Conservation (phyloP, 345 rosid genomes). For the Draba incana region DNA sequence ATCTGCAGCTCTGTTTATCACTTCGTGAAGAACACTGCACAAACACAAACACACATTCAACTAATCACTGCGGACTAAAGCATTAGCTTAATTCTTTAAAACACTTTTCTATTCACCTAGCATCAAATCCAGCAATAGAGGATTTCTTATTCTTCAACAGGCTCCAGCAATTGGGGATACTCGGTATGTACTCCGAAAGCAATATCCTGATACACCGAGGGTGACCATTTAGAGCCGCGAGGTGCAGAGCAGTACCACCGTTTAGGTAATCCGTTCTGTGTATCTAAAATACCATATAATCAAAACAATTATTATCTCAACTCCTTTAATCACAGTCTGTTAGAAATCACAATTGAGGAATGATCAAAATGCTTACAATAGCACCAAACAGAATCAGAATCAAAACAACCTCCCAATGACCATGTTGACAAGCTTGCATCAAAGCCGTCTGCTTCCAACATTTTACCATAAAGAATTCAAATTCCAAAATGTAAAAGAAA, state of each 20-base stretch:
- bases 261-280: conserved; percentile 90
- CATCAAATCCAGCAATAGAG: conserved; percentile 59
- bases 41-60: conserved; percentile 18
- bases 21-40: conserved; percentile 60
- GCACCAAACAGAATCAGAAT: conserved; percentile 85
- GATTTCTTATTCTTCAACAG: conserved; percentile 46
- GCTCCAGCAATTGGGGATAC: conserved; percentile 61
- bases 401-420: conserved; percentile 98
- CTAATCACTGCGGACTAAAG: not conserved
- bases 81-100: conserved; percentile 1
- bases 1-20: conserved; percentile 85
- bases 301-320: conserved; percentile 24
- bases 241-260: conserved; percentile 95
- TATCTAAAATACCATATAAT: conserved; percentile 51
- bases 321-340: conserved; percentile 3
- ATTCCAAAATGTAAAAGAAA: not conserved
- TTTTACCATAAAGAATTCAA: conserved; percentile 12
- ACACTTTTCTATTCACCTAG: conserved; percentile 40
- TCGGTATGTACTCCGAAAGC: conserved; percentile 85
- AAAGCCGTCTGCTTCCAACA: conserved; percentile 76
- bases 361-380: conserved; percentile 59
- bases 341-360: not conserved
- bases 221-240: conserved; percentile 94
- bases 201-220: conserved; percentile 84
- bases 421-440: conserved; percentile 99